These are phyloP conservation scores for Cicer bijugum DNA, from an alignment of 306 rosid genomes.

Conservation along the genomic window DNA sequence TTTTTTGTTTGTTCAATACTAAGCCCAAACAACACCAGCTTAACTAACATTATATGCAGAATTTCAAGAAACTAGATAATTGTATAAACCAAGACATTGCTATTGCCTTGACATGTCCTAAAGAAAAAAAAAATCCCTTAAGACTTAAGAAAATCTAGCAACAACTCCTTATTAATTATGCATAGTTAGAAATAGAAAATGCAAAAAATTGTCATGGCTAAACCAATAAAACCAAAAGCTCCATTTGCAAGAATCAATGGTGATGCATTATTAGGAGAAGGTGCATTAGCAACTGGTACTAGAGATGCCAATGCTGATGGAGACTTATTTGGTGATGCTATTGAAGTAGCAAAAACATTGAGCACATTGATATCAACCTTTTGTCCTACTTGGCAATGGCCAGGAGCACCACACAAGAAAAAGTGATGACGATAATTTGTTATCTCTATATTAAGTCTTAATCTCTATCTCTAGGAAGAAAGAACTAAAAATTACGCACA, in stretches of 20 bases:
- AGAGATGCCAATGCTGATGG: slow-evolving; percentile 49
- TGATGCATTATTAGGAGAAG: slow-evolving; percentile 54
- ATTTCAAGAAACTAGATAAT: too few relatives aligned
- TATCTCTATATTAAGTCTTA: too few relatives aligned
- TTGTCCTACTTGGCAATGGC: slow-evolving; percentile 83
- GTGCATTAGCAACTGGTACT: slow-evolving; percentile 40
- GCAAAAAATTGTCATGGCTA: slow-evolving; percentile 45
- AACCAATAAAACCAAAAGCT: slow-evolving; percentile 44
- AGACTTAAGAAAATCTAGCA: slow-evolving; percentile 4
- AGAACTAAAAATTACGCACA: too few relatives aligned
- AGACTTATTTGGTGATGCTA: slow-evolving; percentile 42
- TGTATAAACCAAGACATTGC: too few relatives aligned
- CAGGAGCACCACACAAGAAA: slow-evolving; percentile 82
- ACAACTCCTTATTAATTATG: slow-evolving; percentile 39
- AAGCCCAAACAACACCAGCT: too few relatives aligned
- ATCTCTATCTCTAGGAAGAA: too few relatives aligned
- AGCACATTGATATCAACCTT: slow-evolving; percentile 73
- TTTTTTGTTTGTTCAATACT: too few relatives aligned
- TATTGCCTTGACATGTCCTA: not conserved
- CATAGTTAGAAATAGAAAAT: slow-evolving; percentile 41
- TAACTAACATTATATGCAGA: too few relatives aligned
- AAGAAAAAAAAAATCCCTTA: not conserved
- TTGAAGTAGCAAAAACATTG: slow-evolving; percentile 16
- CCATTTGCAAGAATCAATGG: slow-evolving; percentile 40
- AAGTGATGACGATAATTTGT: slow-evolving; percentile 71